Conservation (phyloP, 2,329 filamentous ascomycete species). For the Verticillium dahliae region DNA sequence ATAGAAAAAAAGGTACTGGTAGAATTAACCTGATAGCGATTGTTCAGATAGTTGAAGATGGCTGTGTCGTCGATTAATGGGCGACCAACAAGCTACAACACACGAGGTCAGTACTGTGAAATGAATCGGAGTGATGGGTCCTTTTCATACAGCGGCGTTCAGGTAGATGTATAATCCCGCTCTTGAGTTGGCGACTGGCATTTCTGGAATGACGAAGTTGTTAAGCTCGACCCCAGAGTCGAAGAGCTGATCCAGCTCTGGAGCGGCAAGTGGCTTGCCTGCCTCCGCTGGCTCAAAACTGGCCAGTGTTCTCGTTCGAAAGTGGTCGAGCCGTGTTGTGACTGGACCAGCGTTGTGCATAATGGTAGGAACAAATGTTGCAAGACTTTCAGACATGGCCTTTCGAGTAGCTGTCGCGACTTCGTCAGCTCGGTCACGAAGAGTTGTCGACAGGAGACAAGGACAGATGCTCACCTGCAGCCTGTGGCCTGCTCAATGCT, state of each 20-base stretch:
- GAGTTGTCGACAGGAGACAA: slow-evolving; percentile 8
- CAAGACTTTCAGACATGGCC: slow-evolving; percentile 42
- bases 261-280: slow-evolving; percentile 40
- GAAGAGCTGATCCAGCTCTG: slow-evolving; percentile 50
- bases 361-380: slow-evolving; percentile 48
- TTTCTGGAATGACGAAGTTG: slow-evolving; percentile 51
- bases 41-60: slow-evolving; percentile 74
- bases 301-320: slow-evolving; percentile 50
- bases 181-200: slow-evolving; percentile 68
- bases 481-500: slow-evolving; percentile 43
- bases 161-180: slow-evolving; percentile 82
- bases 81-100: slow-evolving; percentile 65
- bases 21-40: slow-evolving; percentile 64
- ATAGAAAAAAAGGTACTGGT: neutral
- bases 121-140: neutral
- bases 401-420: slow-evolving; percentile 34
- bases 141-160: slow-evolving; percentile 62
- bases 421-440: neutral
- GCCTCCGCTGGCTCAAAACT: slow-evolving; percentile 48
- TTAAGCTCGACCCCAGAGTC: slow-evolving; percentile 51
- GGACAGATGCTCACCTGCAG: slow-evolving; percentile 38
- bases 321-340: slow-evolving; percentile 46
- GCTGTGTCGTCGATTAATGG: slow-evolving; percentile 76
- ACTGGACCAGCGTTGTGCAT: slow-evolving; percentile 51
- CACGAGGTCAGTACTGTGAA: slow-evolving; percentile 15